These are phyloP conservation scores for Primulina huaijiensis DNA, from an alignment of 257 asterid species.

Conservation along the genomic window DNA sequence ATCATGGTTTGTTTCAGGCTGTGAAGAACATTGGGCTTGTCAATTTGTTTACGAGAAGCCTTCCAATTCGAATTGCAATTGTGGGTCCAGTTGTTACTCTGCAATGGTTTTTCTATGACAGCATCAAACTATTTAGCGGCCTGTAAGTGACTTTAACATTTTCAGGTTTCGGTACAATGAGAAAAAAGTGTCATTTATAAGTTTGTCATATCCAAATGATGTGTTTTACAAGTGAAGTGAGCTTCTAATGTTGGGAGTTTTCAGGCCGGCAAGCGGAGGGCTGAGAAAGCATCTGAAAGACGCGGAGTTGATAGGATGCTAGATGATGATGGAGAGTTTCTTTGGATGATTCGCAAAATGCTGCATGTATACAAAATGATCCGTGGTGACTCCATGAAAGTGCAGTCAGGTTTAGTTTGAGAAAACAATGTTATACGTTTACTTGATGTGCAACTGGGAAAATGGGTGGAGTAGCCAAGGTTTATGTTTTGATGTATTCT, in stretches of 20 bases:
- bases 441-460: too few relatives aligned
- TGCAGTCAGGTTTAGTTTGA: too few relatives aligned
- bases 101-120: slow-evolving; percentile 75
- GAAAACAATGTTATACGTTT: too few relatives aligned
- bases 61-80: slow-evolving; percentile 55
- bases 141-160: slow-evolving; percentile 43
- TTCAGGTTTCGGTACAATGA: neutral
- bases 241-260: neutral
- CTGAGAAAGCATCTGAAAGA: slow-evolving; percentile 46
- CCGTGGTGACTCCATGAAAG: too few relatives aligned
- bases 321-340: neutral
- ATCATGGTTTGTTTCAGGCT: slow-evolving; percentile 39
- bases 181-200: neutral
- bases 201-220: too few relatives aligned
- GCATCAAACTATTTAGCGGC: slow-evolving; percentile 60
- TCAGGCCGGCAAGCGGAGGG: slow-evolving; percentile 85
- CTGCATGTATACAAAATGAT: neutral
- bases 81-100: slow-evolving; percentile 70
- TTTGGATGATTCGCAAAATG: neutral
- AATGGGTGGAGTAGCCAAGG: too few relatives aligned
- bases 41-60: slow-evolving; percentile 65
- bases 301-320: slow-evolving; percentile 22
- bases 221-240: too few relatives aligned
- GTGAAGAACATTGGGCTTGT: slow-evolving; percentile 52
- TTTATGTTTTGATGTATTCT: too few relatives aligned